Conservation (phyloP, 2,329 filamentous ascomycete genomes). For the Botrytis cinerea region DNA sequence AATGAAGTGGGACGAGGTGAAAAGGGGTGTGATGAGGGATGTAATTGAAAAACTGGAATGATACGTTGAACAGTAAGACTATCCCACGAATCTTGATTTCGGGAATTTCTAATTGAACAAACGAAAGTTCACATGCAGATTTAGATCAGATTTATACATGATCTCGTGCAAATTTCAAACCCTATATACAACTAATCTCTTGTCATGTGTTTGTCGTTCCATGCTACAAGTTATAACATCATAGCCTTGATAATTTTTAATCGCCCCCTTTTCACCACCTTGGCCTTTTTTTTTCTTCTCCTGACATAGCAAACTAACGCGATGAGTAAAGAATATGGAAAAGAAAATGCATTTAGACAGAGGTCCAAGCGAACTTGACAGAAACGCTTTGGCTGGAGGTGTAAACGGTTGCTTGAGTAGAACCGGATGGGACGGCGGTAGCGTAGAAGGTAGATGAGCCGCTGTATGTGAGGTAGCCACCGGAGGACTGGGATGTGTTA, state of each 20-base stretch:
- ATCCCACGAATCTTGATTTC: background rate
- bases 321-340: background rate
- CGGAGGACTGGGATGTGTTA: slow-evolving; percentile 12
- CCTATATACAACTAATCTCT: background rate
- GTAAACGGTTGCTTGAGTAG: slow-evolving; percentile 39
- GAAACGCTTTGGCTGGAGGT: slow-evolving; percentile 36
- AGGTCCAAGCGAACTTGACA: slow-evolving; percentile 41
- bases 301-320: background rate
- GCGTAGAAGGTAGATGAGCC: slow-evolving; percentile 41
- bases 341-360: background rate
- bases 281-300: background rate
- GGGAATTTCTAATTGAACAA: too few relatives aligned
- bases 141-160: background rate
- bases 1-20: background rate
- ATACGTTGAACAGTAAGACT: background rate
- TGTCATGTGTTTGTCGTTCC: background rate
- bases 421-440: slow-evolving; percentile 39
- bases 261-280: background rate
- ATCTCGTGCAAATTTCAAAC: background rate
- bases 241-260: background rate
- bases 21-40: background rate
- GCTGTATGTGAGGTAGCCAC: slow-evolving; percentile 36
- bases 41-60: background rate
- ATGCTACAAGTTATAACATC: background rate
- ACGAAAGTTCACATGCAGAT: background rate